Base-by-base conservation (phyloP, 768 basidiomycete genomes). In the Lanmaoa rubissima region DNA sequence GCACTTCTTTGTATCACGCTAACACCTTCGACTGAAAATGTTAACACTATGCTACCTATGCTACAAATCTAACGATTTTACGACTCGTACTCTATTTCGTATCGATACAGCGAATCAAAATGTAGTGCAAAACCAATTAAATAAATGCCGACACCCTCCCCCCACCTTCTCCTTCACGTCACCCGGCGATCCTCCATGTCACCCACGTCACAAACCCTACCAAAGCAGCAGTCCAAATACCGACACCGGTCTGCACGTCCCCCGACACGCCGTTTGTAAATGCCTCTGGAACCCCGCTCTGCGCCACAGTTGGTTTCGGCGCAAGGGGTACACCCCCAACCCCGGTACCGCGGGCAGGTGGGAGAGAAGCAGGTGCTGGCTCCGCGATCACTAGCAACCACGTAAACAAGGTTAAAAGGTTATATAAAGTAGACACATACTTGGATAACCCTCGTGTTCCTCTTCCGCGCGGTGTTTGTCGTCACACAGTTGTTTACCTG, bases 311-410 rank as follows among this genome's bases (percentile, higher is more conserved):
- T 9, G 68, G 58, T n/a, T 31, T 43, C 26, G 51, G 36, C n/a
- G 71, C 70, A 7, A 73, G 66, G 1, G 71, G 69, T 26, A 71
- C 67, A 24, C 70, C 71, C 5, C 63, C 65, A n/a, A 69, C 36
- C 3, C 68, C 62, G 0, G 71, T 71, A 13, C 64, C 64, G 11
- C 43, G 48, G 0, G 65, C 13, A 51, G 64, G 61, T 24, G 58
- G 61, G 34, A 71, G 58, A 11, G 65, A 67, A 8, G 74, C 71
- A 5, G 79, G 80, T 3, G 82, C 79, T 3, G 70, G 55, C 36
- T 80, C 70, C 14, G 72, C 74, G 0, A 74, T 71, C 47, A 73
- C 82, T 79, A 61, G 45, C 49, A 46, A 54, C 21, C 35, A 31
- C 8, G 19, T 32, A 19, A 54, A 17, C 3, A 0, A 39, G 1